These are phyloP conservation scores for Candida verbasci DNA, from an alignment of 805 yeast genomes.

Conservation along the genomic window DNA sequence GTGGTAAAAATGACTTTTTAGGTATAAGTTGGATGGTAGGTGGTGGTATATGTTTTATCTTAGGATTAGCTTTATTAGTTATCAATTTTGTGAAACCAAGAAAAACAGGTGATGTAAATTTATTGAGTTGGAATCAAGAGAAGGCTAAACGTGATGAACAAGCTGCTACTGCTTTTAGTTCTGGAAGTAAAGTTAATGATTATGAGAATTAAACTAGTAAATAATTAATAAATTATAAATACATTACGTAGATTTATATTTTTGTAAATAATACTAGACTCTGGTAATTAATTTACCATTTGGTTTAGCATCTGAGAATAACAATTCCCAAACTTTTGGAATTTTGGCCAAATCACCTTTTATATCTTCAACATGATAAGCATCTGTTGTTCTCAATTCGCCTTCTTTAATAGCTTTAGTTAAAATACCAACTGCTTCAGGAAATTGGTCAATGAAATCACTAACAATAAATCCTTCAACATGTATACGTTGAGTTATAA, in stretches of 20 bases:
- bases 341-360: slow-evolving; percentile 38
- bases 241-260: background rate
- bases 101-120: slow-evolving; percentile 66
- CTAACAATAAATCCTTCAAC: slow-evolving; percentile 51
- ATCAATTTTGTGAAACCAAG: slow-evolving; percentile 64
- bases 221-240: too few relatives aligned
- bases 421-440: slow-evolving; percentile 33
- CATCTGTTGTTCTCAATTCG: slow-evolving; percentile 30
- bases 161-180: slow-evolving; percentile 1
- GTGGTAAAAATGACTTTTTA: slow-evolving; percentile 71
- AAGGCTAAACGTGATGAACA: slow-evolving; percentile 9
- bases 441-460: slow-evolving; percentile 38
- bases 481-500: slow-evolving; percentile 47
- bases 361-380: slow-evolving; percentile 37
- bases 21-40: slow-evolving; percentile 74
- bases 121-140: slow-evolving; percentile 68
- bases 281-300: slow-evolving; percentile 49
- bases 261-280: slow-evolving; percentile 12
- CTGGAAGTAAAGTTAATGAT: background rate
- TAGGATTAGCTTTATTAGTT: slow-evolving; percentile 49
- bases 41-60: slow-evolving; percentile 62
- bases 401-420: slow-evolving; percentile 37
- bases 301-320: slow-evolving; percentile 40
- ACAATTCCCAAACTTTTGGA: slow-evolving; percentile 46
- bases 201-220: background rate